These are phyloP conservation scores for Acrocalymma vagum DNA, from an alignment of 2,329 filamentous ascomycete genomes.

Conservation along the genomic window DNA sequence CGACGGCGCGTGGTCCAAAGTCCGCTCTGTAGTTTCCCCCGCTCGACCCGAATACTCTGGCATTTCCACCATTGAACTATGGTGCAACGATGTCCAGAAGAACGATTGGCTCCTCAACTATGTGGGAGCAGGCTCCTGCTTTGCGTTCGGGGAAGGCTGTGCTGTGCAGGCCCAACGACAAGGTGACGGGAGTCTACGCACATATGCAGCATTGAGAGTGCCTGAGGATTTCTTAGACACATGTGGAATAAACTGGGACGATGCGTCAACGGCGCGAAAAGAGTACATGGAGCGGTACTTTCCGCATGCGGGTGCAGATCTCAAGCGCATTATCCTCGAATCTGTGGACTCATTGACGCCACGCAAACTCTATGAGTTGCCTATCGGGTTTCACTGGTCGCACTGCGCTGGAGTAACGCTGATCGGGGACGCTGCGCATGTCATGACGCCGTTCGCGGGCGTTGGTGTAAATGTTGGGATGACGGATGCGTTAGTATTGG, in stretches of 20 bases:
- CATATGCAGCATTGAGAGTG: slow-evolving; percentile 48
- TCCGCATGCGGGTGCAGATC: slow-evolving; percentile 43
- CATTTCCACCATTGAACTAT: slow-evolving; percentile 54
- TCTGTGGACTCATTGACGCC: slow-evolving; percentile 23
- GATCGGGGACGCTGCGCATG: slow-evolving; percentile 68
- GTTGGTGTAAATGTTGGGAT: slow-evolving; percentile 68
- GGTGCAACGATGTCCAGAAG: slow-evolving; percentile 54
- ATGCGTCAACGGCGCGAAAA: slow-evolving; percentile 46
- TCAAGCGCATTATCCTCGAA: slow-evolving; percentile 29
- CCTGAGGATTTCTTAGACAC: slow-evolving; percentile 50
- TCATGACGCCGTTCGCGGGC: slow-evolving; percentile 67
- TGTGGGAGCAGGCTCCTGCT: slow-evolving; percentile 52
- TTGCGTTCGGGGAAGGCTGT: slow-evolving; percentile 47
- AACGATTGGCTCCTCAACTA: slow-evolving; percentile 53
- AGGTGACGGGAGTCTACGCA: slow-evolving; percentile 59
- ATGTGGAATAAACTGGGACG: slow-evolving; percentile 55
- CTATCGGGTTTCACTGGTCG: slow-evolving; percentile 60
- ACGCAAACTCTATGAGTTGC: slow-evolving; percentile 61
- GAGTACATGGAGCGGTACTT: slow-evolving; percentile 32
- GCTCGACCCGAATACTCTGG: slow-evolving; percentile 57
- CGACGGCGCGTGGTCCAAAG: slow-evolving; percentile 58
- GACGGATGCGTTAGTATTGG: slow-evolving; percentile 62
- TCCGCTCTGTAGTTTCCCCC: slow-evolving; percentile 35
- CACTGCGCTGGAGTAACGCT: slow-evolving; percentile 60
- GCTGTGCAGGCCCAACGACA: slow-evolving; percentile 54